Conservation (phyloP, 805 yeast species). For the Wickerhamomyces rabaulensis region DNA sequence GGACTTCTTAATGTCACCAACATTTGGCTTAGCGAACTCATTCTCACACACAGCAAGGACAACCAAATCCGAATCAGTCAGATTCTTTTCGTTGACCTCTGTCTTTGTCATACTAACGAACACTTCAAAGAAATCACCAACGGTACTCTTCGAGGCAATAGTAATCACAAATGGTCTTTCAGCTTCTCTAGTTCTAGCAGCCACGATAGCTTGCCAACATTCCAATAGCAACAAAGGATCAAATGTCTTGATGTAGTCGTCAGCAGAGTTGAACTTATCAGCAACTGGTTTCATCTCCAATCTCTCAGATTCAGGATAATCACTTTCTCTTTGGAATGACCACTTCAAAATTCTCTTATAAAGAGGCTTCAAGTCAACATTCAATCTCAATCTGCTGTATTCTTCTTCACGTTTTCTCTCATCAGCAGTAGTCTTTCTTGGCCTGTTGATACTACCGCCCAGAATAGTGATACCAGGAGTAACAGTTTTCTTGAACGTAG, state of each 20-base stretch:
- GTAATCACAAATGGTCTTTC: slow-evolving; percentile 55
- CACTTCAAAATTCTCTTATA: slow-evolving; percentile 67
- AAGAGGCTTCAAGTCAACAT: slow-evolving; percentile 72
- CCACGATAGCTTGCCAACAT: slow-evolving; percentile 87
- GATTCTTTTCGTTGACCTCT: slow-evolving; percentile 42
- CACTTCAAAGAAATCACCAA: slow-evolving; percentile 85
- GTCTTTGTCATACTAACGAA: slow-evolving; percentile 62
- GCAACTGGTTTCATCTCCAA: slow-evolving; percentile 34
- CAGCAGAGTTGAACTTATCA: slow-evolving; percentile 48
- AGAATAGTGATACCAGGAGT: slow-evolving; percentile 29
- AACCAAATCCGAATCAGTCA: slow-evolving; percentile 73
- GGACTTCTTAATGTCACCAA: slow-evolving; percentile 29
- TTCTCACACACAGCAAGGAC: slow-evolving; percentile 44
- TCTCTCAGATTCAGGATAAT: slow-evolving; percentile 51
- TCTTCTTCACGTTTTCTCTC: slow-evolving; percentile 58
- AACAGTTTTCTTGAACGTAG: background rate
- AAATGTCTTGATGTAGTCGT: slow-evolving; percentile 64
- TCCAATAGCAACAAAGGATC: slow-evolving; percentile 83
- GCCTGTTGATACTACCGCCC: slow-evolving; percentile 23
- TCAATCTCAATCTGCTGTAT: slow-evolving; percentile 71
- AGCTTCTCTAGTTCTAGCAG: slow-evolving; percentile 58
- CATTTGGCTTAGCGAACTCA: slow-evolving; percentile 24
- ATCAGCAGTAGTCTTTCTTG: slow-evolving; percentile 23
- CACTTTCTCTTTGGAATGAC: slow-evolving; percentile 58
- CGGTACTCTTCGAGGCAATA: slow-evolving; percentile 75